Conservation (phyloP, 495 filamentous ascomycete species). For the Bacidia rubella region DNA sequence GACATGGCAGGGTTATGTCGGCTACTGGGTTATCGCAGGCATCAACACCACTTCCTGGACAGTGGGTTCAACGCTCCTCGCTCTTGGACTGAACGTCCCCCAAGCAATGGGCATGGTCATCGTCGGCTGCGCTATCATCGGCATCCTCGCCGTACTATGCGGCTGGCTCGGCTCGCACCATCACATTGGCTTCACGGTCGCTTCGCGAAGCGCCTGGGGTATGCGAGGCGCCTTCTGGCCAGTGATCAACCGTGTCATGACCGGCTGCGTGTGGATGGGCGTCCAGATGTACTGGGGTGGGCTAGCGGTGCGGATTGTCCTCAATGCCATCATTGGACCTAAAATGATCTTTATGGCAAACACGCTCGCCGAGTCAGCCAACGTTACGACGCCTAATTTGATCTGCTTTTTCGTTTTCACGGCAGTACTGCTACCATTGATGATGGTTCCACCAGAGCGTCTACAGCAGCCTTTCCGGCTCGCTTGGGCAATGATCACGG, state of each 20-base stretch:
- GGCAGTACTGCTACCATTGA: conserved; percentile 22
- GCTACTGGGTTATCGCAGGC: conserved; percentile 22
- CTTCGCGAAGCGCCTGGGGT: conserved; percentile 7
- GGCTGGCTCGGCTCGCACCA: conserved; percentile 15
- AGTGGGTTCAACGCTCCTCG: conserved; percentile 13
- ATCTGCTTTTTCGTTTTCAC: conserved; percentile 23
- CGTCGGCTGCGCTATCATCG: conserved; percentile 11
- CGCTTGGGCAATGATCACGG: conserved; percentile 6
- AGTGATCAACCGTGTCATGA: conserved; percentile 7
- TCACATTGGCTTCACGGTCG: conserved; percentile 19
- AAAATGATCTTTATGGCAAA: conserved; percentile 23
- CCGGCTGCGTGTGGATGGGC: conserved; percentile 7
- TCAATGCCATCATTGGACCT: conserved; percentile 21
- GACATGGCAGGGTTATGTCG: conserved; percentile 21
- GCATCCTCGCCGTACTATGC: conserved; percentile 7
- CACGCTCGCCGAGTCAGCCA: conserved; percentile 19
- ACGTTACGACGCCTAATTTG: conserved; percentile 21
- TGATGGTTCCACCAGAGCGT: conserved; percentile 21
- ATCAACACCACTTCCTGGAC: conserved; percentile 13
- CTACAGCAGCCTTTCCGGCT: conserved; percentile 17
- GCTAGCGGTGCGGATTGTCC: conserved; percentile 18
- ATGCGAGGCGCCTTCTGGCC: conserved; percentile 13
- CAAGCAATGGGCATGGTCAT: conserved; percentile 20
- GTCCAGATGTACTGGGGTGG: conserved; percentile 17
- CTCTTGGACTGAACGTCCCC: conserved; percentile 13